Percentiles rank a stretch among this genome's conserved stretches.
Evolutionary conservation across 2,329 filamentous ascomycete species (phyloP).

Genomic region (Fusarium lateritium): DNA sequence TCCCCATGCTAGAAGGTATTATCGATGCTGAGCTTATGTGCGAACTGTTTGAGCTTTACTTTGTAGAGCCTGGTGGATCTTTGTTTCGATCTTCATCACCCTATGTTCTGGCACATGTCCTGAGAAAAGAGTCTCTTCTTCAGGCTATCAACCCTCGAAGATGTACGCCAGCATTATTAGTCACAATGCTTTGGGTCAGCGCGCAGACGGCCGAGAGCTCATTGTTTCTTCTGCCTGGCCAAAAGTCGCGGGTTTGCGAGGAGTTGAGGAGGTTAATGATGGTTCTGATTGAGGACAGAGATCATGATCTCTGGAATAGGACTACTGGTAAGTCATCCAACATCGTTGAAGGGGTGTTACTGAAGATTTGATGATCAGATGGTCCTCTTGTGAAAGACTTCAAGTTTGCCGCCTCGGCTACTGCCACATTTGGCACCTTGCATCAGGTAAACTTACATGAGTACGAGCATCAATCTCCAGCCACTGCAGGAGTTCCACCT

Average conservation of each 20-base stretch:
- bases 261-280: constrained; percentile 5
- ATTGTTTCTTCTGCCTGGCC: not conserved
- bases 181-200: constrained; percentile 5
- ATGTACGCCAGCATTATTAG: not conserved
- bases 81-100: not conserved
- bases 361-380: not conserved
- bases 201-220: constrained; percentile 12
- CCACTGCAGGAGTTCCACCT: not conserved
- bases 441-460: not conserved
- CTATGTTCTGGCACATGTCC: constrained; percentile 1
- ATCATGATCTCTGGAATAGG: constrained; percentile 5
- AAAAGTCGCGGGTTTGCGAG: constrained; percentile 3
- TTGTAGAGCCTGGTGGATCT: not conserved
- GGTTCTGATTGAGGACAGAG: not conserved
- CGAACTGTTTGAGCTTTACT: not conserved
- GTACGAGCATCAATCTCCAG: not conserved
- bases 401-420: not conserved
- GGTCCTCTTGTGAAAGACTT: not conserved
- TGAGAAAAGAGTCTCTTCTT: not conserved
- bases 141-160: not conserved
- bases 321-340: not conserved
- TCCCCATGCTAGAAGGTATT: not conserved
- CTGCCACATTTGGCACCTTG: not conserved
- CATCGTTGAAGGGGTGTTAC: not conserved
- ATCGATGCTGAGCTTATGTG: not conserved